Base-by-base conservation (phyloP, 768 basidiomycete species). In the Jaapia argillacea region DNA sequence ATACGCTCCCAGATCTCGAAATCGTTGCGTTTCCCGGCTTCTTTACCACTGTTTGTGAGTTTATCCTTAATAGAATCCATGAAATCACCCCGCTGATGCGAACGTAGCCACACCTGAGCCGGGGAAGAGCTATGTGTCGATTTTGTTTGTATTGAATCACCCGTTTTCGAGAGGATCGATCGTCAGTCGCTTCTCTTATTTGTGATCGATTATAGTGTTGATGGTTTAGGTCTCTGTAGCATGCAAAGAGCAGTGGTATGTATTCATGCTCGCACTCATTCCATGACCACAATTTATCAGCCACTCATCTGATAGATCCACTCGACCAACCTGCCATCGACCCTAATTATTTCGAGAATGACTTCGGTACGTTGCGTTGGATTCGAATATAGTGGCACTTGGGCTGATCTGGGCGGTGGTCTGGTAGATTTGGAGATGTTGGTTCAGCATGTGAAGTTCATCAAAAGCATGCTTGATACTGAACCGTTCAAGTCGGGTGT, bases 101-200 rank as follows among this genome's bases (percentile, higher is more conserved):
- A 5, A 6, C 23, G n/a, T 18, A 51, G 50, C 46, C 36, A 42
- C 31, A 2, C 51, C 47, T 4, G 50, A 52, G 38, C 28, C 51
- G 0, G 53, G 49, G 10, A 55, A 54, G 44, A 46, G 38, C 28
- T 63, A 64, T 45, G 44, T 57, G 36, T 53, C 51, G 3, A 36
- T 65, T 6, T 44, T 47, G 4, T 43, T 43, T 18, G 48, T 48
- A 4, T 42, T 55, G 20, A 56, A 52, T 14, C 57, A 59, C 37
- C 53, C 55, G 4, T 58, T 58, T 46, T 55, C 54, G 3, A 49
- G 58, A 12, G 63, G 64, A 5, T 54, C 55, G 0, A 59, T 64
- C 25, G 59, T 60, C 35, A 10, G 31, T 40, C 54, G 42, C n/a
- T n/a, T n/a, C 6, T 35, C 24, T 21, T 16, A 31, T 22, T 14